phyloP scores from a whole-genome alignment of 208 protist genomes.

The Leishmania braziliensis region DNA sequence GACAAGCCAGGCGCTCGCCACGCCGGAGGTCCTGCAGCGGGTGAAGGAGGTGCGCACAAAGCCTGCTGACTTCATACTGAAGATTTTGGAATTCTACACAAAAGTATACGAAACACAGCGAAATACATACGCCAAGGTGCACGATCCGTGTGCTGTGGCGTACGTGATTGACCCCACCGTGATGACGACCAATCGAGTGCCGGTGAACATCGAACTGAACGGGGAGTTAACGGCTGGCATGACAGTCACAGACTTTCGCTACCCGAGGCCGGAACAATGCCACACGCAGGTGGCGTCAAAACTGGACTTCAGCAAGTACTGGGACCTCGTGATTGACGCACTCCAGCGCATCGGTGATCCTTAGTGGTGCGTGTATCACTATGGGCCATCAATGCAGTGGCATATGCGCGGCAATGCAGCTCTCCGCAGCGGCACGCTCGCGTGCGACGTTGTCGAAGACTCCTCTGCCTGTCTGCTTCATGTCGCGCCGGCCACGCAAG shows the following conservation, averaged over 20 bases:
- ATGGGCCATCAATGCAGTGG: not conserved
- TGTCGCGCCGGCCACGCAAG: not conserved
- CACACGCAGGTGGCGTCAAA: slow-evolving; percentile 61
- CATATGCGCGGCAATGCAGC: not conserved
- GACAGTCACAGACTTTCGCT: slow-evolving; percentile 64
- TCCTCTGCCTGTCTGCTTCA: not conserved
- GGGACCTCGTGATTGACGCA: slow-evolving; percentile 66
- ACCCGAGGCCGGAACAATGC: slow-evolving; percentile 38
- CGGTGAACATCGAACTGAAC: slow-evolving; percentile 63
- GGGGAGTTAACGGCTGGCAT: slow-evolving; percentile 53
- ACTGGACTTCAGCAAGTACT: slow-evolving; percentile 75
- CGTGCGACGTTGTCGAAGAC: not conserved
- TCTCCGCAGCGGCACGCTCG: not conserved
- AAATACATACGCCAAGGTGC: slow-evolving; percentile 38
- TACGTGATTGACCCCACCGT: slow-evolving; percentile 75
- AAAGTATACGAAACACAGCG: slow-evolving; percentile 46
- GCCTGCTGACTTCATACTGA: slow-evolving; percentile 38
- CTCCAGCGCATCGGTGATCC: slow-evolving; percentile 58
- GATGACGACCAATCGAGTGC: slow-evolving; percentile 51
- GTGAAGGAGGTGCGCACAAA: slow-evolving; percentile 46
- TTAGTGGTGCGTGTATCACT: not conserved
- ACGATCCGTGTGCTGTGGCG: slow-evolving; percentile 81
- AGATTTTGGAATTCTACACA: slow-evolving; percentile 60
- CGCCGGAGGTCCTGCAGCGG: slow-evolving; percentile 40
- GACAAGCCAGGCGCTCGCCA: slow-evolving; percentile 74